Conservation (phyloP, 345 rosid species). For the Pistacia atlantica region DNA sequence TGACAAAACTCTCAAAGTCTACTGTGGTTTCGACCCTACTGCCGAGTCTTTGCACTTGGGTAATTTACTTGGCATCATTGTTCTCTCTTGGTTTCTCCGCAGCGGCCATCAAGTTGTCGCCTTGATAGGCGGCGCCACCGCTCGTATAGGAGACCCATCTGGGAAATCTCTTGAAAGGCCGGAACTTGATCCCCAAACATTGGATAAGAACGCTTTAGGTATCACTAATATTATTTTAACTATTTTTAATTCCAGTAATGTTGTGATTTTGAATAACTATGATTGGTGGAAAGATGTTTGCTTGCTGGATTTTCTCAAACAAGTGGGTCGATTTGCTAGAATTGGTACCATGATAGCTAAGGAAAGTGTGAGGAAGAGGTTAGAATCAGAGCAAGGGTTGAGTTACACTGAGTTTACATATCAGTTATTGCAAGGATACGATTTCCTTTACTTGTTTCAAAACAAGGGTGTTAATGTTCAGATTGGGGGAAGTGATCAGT, state of each 20-base stretch:
- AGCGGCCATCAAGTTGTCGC: conserved; percentile 91
- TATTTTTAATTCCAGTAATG: conserved; percentile 35
- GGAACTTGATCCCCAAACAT: conserved; percentile 57
- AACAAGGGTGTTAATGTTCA: conserved; percentile 82
- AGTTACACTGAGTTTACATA: conserved; percentile 92
- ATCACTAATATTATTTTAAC: conserved; percentile 47
- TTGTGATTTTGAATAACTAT: conserved; percentile 73
- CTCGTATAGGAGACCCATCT: conserved; percentile 91
- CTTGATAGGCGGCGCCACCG: conserved; percentile 94
- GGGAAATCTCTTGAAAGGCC: conserved; percentile 94
- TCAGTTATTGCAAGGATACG: conserved; percentile 92
- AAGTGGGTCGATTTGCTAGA: conserved; percentile 81
- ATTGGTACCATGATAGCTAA: conserved; percentile 86
- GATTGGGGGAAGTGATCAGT: conserved; percentile 97
- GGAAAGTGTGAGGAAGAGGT: conserved; percentile 91
- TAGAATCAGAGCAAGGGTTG: conserved; percentile 94
- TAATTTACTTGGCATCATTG: conserved; percentile 86
- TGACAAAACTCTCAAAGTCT: conserved; percentile 44
- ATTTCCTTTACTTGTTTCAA: conserved; percentile 66
- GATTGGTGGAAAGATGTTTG: conserved; percentile 95
- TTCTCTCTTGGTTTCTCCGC: conserved; percentile 91
- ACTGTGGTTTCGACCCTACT: conserved; percentile 97
- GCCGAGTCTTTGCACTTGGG: conserved; percentile 94
- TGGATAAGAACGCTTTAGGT: conserved; percentile 63
- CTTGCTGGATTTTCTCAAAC: conserved; percentile 76